Evolutionary conservation across 768 basidiomycete genomes (phyloP).

Genomic region (Rhodotorula taiwanensis): DNA sequence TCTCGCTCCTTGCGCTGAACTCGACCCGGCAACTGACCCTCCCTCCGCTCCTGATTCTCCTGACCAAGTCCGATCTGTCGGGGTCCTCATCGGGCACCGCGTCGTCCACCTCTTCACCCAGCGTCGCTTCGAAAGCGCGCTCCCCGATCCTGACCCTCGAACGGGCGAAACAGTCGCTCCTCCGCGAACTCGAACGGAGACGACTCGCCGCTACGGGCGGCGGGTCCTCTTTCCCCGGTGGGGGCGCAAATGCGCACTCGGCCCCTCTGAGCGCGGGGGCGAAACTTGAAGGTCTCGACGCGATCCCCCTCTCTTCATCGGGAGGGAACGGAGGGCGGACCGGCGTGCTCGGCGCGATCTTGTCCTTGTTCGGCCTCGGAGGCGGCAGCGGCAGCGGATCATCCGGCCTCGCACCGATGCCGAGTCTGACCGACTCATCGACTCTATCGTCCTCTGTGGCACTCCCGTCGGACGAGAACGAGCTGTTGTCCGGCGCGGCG

Average conservation of each 20-base stretch:
- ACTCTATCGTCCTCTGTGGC: background rate
- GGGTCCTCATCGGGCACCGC: conserved; percentile 4
- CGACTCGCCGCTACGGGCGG: conserved; percentile 13
- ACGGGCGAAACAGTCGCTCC: conserved; percentile 30
- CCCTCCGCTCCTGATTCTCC: conserved; percentile 32
- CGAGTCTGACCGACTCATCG: too few relatives aligned
- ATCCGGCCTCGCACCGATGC: too few relatives aligned
- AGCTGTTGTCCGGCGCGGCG: conserved; percentile 12
- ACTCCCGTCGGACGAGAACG: conserved; percentile 26
- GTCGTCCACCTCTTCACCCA: background rate
- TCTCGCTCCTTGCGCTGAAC: conserved; percentile 29
- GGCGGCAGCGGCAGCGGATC: background rate
- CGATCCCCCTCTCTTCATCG: conserved; percentile 8
- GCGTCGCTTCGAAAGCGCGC: conserved; percentile 8
- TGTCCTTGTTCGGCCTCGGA: conserved; percentile 6
- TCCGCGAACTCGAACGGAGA: conserved; percentile 33
- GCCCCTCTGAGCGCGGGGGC: conserved; percentile 16
- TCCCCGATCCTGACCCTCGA: conserved; percentile 29
- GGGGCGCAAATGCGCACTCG: background rate
- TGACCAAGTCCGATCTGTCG: conserved; percentile 32
- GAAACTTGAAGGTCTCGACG: conserved; percentile 29
- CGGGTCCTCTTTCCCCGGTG: background rate
- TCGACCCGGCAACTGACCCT: background rate
- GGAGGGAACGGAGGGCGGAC: background rate
- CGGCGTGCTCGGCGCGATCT: background rate